Conservation (phyloP, 306 rosid genomes). For the Canavalia ensiformis region DNA sequence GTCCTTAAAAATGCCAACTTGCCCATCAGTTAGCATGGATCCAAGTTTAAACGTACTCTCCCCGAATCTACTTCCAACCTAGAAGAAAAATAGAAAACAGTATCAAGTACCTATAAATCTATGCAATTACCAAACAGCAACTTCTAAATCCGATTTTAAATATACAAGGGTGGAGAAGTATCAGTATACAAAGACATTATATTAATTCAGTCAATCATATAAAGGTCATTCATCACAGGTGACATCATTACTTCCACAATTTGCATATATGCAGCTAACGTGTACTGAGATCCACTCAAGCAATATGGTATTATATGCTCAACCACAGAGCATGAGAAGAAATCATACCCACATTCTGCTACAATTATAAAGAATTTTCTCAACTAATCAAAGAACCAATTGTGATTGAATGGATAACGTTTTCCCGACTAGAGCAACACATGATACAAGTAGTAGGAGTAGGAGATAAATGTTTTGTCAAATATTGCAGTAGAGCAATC, state of each 20-base stretch:
- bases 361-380: constrained; percentile 1
- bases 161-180: constrained; percentile 28
- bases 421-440: constrained; percentile 7
- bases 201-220: constrained; percentile 2
- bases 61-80: constrained; percentile 97
- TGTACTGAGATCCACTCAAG: constrained; percentile 11
- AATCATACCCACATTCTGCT: constrained; percentile 26
- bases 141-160: constrained; percentile 30
- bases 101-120: constrained; percentile 38
- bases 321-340: constrained; percentile 17
- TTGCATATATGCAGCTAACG: constrained; percentile 11
- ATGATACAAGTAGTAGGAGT: not conserved
- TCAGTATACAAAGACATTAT: not conserved
- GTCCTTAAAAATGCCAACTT: constrained; percentile 97
- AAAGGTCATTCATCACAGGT: not conserved
- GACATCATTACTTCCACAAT: not conserved
- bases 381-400: constrained; percentile 30
- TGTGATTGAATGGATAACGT: constrained; percentile 18
- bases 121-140: constrained; percentile 33
- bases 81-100: constrained; percentile 30
- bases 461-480: not conserved
- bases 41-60: constrained; percentile 98
- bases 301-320: not conserved
- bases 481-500: constrained; percentile 10
- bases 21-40: constrained; percentile 91